Base-by-base conservation (phyloP, 176 grass and related monocot species). In the Carex scoparia region DNA sequence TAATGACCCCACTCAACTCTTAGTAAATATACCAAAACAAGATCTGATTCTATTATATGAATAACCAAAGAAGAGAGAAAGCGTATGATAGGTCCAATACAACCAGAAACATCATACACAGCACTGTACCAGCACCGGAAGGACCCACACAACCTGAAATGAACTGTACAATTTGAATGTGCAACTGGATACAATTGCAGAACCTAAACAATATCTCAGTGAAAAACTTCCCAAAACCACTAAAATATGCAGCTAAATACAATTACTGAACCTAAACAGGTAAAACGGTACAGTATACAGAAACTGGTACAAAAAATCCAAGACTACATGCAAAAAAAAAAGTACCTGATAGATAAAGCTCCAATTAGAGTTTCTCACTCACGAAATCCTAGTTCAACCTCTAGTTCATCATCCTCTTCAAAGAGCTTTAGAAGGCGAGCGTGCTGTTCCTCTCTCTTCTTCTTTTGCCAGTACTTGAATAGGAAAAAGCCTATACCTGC, bases 391-490 rank as follows among this genome's bases (percentile, higher is more conserved):
- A 96, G 89, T 83, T 93, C 91, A 71, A 91, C 81, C 77, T 96
- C 94, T 69, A 96, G 88, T 55, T 96, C 94, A 35, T 96, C 94
- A 78, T 93, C 94, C 83, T 96, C 94, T 84, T 96, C 91, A 58
- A 96, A 96, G 31, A 96, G 89, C 86, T 96, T 96, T 84, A 96
- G 71, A 79, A 96, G 87, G 28, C 94, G 86, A 75, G 94, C 91
- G 61, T 96, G 94, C 61, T 96, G 94, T 58, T 96, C 91, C 87
- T 93, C 91, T 82, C 94, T 96, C 83, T 96, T 96, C 94, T 93
- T 96, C 86, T 93, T 96, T 63, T 96, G 94, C 94, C 94, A 96
- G 64, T 93, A 93, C 89, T 96, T 96, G 89, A 93, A 96, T 83
- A 96, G 86, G 77, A 90, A 85, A 85, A 93, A 92, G 5, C 91